Evolutionary conservation across 2,329 filamentous ascomycete genomes (phyloP).

Genomic region (Hypoxylon sp.): DNA sequence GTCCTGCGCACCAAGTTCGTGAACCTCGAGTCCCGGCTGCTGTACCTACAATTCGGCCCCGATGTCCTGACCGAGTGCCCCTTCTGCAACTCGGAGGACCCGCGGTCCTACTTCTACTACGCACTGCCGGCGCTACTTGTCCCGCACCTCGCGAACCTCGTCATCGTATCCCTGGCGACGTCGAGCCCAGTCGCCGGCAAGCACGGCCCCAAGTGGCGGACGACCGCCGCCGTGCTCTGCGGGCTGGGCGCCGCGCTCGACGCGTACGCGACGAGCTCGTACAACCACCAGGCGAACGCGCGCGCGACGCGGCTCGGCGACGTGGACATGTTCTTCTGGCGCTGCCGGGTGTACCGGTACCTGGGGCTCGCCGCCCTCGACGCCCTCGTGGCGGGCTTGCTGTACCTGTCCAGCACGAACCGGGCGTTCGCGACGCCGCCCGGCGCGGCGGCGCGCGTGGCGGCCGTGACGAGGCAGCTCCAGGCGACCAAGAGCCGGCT

Average conservation of each 20-base stretch:
- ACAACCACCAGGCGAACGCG: slow-evolving; percentile 74
- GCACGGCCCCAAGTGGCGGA: slow-evolving; percentile 76
- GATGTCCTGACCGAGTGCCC: slow-evolving; percentile 77
- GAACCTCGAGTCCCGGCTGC: slow-evolving; percentile 76
- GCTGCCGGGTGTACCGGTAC: slow-evolving; percentile 71
- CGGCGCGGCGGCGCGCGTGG: slow-evolving; percentile 73
- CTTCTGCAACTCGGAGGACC: slow-evolving; percentile 83
- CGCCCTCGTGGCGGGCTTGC: slow-evolving; percentile 67
- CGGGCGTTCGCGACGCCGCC: slow-evolving; percentile 77
- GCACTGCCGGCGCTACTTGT: slow-evolving; percentile 77
- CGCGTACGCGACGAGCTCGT: slow-evolving; percentile 71
- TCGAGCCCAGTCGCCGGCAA: slow-evolving; percentile 73
- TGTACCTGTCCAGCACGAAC: slow-evolving; percentile 84
- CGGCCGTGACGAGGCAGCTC: slow-evolving; percentile 67
- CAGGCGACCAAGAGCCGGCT: slow-evolving; percentile 73
- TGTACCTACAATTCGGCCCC: slow-evolving; percentile 88
- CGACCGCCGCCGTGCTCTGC: slow-evolving; percentile 73
- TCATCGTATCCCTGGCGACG: slow-evolving; percentile 78
- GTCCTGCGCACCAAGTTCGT: slow-evolving; percentile 75
- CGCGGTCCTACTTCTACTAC: slow-evolving; percentile 81
- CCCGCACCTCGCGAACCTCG: slow-evolving; percentile 84
- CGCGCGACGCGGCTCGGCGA: slow-evolving; percentile 71
- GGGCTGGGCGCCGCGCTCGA: slow-evolving; percentile 72
- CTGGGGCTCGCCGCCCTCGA: slow-evolving; percentile 75
- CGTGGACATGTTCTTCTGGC: slow-evolving; percentile 79